Evolutionary conservation across 768 basidiomycete genomes (phyloP), one percentile per base, ranked within the genome.

Genomic region (Obba rivulosa): DNA sequence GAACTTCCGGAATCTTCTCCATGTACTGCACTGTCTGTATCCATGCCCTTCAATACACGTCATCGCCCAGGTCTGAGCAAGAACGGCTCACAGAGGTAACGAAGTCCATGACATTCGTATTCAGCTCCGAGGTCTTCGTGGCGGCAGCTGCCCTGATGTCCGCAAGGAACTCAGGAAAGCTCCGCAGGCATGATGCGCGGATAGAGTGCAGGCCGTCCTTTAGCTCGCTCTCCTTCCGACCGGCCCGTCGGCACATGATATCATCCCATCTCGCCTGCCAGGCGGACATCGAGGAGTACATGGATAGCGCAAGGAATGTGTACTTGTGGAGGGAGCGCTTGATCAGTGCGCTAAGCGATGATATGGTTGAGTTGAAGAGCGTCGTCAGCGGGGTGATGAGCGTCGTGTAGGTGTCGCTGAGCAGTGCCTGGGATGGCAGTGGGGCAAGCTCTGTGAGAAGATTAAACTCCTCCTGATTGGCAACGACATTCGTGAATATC

Each of bases 151-250:
- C 62, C 62, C 88, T 88, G 58, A 92, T 66, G 61, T 92, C 87
- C 16, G 81, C 87, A 40, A 92, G 62, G 54, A 87, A 85, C 57
- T 92, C 89, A 0, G 90, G 89, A 62, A 92, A 92, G 44, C 85
- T 89, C 39, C 90, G 73, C 50, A 92, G 64, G 58, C 87, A 89
- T 1, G 90, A 71, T 0, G 75, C 79, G 13, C 85, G 71, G 9
- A 92, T 68, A 4, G 76, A 67, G 43, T 80, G 78, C 7, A 87
- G 57, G 0, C 80, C 82, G 8, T 92, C 90, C 56, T 79, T 83
- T 40, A 87, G 64, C 56, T 88, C 88, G 55, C 89, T 89, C 48
- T 57, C 69, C 52, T 25, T 76, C 38, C 69, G 56, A 25, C 66
- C 69, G 2, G 69, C 58, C 4, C 83, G 75, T 11, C 74, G 71